Conservation (phyloP, 495 filamentous ascomycete genomes). For the Astrocystis sublimbata region DNA sequence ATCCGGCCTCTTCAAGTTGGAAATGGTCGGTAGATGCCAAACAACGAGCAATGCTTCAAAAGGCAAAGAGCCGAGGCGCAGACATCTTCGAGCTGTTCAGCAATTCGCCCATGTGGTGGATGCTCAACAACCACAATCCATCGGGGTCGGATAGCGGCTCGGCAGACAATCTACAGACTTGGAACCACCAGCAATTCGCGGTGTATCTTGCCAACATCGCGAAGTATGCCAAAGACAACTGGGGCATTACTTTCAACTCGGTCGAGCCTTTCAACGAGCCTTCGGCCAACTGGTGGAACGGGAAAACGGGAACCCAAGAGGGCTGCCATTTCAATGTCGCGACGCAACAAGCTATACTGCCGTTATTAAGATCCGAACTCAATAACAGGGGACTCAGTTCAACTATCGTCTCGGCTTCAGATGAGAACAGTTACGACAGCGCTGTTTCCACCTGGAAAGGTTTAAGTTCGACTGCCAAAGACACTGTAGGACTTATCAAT, state of each 20-base stretch:
- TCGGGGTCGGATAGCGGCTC: constrained; percentile 33
- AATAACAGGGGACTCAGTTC: constrained; percentile 27
- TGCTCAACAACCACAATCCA: constrained; percentile 42
- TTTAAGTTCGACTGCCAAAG: constrained; percentile 27
- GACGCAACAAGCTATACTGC: constrained; percentile 26
- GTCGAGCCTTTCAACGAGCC: constrained; percentile 46
- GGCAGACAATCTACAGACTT: constrained; percentile 38
- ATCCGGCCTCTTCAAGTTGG: constrained; percentile 33
- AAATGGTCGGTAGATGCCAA: constrained; percentile 34
- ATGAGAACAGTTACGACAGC: constrained; percentile 36
- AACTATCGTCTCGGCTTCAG: constrained; percentile 32
- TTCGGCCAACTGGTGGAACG: constrained; percentile 40
- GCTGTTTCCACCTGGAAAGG: constrained; percentile 33
- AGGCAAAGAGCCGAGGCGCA: constrained; percentile 34
- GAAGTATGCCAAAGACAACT: constrained; percentile 35
- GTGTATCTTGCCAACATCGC: constrained; percentile 44
- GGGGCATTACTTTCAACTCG: constrained; percentile 35
- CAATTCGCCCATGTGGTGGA: constrained; percentile 47
- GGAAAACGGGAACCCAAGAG: constrained; percentile 35
- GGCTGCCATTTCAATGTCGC: constrained; percentile 36
- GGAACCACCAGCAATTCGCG: constrained; percentile 40
- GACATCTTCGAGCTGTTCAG: constrained; percentile 42
- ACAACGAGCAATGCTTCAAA: constrained; percentile 37
- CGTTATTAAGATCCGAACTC: constrained; percentile 32
- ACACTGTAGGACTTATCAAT: constrained; percentile 33